These are phyloP conservation scores for Coelastrella sp. DNA, from an alignment of 139 green algal genomes.

Conservation along the genomic window DNA sequence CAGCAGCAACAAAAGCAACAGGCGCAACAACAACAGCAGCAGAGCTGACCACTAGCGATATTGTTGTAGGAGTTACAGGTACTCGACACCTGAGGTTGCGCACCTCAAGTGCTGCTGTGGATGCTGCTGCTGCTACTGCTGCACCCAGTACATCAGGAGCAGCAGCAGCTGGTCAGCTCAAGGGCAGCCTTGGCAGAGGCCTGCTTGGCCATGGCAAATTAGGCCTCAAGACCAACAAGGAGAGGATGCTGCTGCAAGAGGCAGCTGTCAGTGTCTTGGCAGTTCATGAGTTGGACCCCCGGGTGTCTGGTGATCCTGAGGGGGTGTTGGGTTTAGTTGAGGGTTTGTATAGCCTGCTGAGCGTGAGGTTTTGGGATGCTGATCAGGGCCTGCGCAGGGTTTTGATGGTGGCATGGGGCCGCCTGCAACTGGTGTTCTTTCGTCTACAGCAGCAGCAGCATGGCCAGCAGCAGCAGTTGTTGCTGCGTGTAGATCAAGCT, in stretches of 20 bases:
- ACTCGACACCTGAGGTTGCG: background rate
- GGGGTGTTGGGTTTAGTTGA: conserved; percentile 10
- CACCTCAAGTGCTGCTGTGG: background rate
- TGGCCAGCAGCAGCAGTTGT: conserved; percentile 10
- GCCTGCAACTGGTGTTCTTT: background rate
- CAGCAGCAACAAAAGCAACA: background rate
- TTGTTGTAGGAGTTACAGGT: background rate
- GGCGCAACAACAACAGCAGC: background rate
- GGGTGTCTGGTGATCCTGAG: background rate
- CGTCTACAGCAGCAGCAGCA: conserved; percentile 11
- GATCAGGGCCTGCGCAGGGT: background rate
- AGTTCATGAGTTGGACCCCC: conserved; percentile 19
- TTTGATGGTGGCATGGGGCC: conserved; percentile 8
- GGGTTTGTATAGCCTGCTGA: conserved; percentile 18
- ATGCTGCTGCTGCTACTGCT: background rate
- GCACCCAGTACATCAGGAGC: background rate
- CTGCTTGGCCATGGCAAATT: background rate
- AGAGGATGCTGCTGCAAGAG: conserved; percentile 7
- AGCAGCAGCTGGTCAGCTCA: background rate
- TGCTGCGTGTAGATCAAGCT: background rate
- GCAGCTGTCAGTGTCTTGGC: background rate
- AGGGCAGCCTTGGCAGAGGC: background rate
- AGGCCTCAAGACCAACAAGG: background rate
- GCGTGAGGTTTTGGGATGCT: background rate
- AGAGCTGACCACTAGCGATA: background rate